Conservation (phyloP, 257 asterid species). For the Ehretia macrophylla region DNA sequence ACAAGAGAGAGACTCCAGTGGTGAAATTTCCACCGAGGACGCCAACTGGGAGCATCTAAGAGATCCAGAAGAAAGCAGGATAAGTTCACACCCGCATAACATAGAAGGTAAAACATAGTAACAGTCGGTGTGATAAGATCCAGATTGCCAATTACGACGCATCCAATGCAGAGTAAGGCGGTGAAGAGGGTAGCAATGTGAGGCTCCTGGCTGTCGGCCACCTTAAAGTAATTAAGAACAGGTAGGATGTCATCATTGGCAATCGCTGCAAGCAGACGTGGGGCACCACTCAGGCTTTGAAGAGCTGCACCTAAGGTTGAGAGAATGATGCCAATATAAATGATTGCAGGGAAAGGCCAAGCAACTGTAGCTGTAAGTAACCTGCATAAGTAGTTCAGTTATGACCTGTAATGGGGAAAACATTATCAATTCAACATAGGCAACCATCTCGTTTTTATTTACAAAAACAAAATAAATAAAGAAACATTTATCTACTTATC, state of each 20-base stretch:
- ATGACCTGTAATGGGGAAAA: constrained; percentile 21
- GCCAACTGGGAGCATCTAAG: constrained; percentile 99
- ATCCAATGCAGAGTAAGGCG: constrained; percentile 86
- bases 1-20: constrained; percentile 99
- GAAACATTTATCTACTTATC: no score
- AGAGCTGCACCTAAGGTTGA: constrained; percentile 99
- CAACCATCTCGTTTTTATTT: neutral
- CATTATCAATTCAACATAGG: neutral
- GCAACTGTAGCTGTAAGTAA: constrained; percentile 95
- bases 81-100: constrained; percentile 94
- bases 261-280: constrained; percentile 98
- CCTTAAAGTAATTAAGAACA: constrained; percentile 90
- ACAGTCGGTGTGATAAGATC: constrained; percentile 95
- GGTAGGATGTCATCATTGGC: constrained; percentile 98
- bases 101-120: constrained; percentile 95
- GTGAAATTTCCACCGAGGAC: constrained; percentile 99
- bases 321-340: constrained; percentile 85
- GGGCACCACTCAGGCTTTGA: constrained; percentile 97
- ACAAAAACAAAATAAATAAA: constrained; percentile 2
- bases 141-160: constrained; percentile 89
- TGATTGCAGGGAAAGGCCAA: constrained; percentile 93
- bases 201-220: constrained; percentile 87
- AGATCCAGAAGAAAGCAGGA: constrained; percentile 98
- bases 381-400: constrained; percentile 57
- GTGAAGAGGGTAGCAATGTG: constrained; percentile 88